phyloP scores from a whole-genome alignment of 2,329 filamentous ascomycete genomes.

The Fusarium liriodendri region DNA sequence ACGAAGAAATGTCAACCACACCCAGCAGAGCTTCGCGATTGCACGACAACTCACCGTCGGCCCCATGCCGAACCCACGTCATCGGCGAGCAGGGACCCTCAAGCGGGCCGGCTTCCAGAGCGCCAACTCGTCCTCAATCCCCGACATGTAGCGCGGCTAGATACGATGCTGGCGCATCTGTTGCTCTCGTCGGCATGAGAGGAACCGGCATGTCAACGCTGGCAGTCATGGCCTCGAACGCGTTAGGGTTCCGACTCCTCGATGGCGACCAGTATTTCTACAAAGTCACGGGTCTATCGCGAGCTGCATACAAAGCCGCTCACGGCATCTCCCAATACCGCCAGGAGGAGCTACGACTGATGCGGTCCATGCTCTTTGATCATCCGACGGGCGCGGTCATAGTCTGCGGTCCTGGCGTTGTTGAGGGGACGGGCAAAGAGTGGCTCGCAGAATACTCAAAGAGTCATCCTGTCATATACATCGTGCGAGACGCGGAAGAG shows the following conservation, averaged over 20 bases:
- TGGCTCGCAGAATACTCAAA: conserved; percentile 12
- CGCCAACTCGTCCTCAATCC: too few species aligned
- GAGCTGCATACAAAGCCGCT: conserved; percentile 64
- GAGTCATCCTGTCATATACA: conserved; percentile 21
- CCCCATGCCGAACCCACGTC: neutral
- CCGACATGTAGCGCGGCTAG: too few species aligned
- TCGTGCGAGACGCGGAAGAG: conserved; percentile 15
- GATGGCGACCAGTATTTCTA: conserved; percentile 70
- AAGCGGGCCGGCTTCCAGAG: too few species aligned
- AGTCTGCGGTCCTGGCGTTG: conserved; percentile 63
- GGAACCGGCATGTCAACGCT: conserved; percentile 74
- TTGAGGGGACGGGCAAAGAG: conserved; percentile 66
- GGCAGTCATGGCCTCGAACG: conserved; percentile 64
- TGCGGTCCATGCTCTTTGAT: conserved; percentile 57
- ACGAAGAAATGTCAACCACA: too few species aligned
- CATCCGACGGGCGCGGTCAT: conserved; percentile 67
- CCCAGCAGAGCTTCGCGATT: too few species aligned
- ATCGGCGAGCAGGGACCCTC: too few species aligned
- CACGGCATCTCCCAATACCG: conserved; percentile 22
- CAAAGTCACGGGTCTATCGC: conserved; percentile 64
- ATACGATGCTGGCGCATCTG: conserved; percentile 9
- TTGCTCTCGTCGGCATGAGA: conserved; percentile 52
- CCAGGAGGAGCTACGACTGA: conserved; percentile 23
- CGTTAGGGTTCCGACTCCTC: conserved; percentile 64
- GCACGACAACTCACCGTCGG: neutral